Conservation (phyloP, 768 basidiomycete genomes). For the Saitozyma sp. region DNA sequence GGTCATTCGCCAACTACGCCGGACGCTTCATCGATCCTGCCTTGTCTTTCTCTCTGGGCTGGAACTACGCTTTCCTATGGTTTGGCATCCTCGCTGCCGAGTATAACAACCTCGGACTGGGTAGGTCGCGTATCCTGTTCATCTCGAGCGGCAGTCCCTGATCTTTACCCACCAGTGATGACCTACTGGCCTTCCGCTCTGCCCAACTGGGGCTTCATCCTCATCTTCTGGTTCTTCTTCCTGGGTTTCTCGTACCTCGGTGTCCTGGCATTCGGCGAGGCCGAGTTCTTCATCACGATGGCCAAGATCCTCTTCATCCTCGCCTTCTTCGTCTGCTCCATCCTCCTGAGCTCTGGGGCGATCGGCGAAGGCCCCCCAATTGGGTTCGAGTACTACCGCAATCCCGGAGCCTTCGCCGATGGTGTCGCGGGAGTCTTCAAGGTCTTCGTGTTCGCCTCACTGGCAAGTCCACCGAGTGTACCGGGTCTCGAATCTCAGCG, state of each 20-base stretch:
- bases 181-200: constrained; percentile 11
- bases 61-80: constrained; percentile 15
- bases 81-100: constrained; percentile 5
- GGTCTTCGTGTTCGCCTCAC: constrained; percentile 14
- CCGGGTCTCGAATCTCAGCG: too few relatives aligned
- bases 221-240: constrained; percentile 9
- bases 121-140: too few relatives aligned
- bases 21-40: constrained; percentile 18
- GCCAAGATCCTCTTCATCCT: constrained; percentile 7
- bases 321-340: constrained; percentile 16
- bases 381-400: constrained; percentile 11
- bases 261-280: constrained; percentile 18
- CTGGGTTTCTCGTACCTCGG: constrained; percentile 5
- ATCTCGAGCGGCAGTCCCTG: too few relatives aligned
- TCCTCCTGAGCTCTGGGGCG: constrained; percentile 13
- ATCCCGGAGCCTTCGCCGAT: constrained; percentile 16
- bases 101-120: too few relatives aligned
- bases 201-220: constrained; percentile 6
- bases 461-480: too few relatives aligned
- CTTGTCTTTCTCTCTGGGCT: constrained; percentile 15
- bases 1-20: constrained; percentile 13
- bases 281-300: constrained; percentile 8
- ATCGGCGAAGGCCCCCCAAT: constrained; percentile 6
- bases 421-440: constrained; percentile 10
- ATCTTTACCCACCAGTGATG: constrained; percentile 11